Evolutionary conservation across 2,329 filamentous ascomycete genomes (phyloP), one percentile per base, ranked within the genome.

Genomic region (Sporothrix euskadiensis): DNA sequence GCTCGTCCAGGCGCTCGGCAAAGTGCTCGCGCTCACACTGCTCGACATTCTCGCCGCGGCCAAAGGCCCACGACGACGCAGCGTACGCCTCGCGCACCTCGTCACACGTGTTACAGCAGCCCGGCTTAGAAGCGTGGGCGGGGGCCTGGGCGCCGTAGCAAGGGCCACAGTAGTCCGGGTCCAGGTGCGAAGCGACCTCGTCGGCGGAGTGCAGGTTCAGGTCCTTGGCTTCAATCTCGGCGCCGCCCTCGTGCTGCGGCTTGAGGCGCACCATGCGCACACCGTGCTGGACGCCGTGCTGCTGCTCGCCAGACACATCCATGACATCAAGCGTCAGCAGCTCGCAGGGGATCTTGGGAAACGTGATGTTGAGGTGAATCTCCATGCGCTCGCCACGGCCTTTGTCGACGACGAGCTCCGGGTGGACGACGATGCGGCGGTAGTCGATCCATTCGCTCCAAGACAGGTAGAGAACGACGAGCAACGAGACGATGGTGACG

Each of bases 361-460:
- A 99, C 65, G 94, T 96, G 74, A 99, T 91, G 85, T 99, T 99
- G 83, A 99, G 88, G 82, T 97, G 94, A 77, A 99, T 99, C 82
- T 98, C 96, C 95, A 99, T 98, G 83, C 95, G 94, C 86, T 99
- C 94, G 82, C 94, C 94, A 92, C 96, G 88, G 77, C 94, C 94
- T 84, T 98, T 98, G 81, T 99, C 97, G 26, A 99, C 96, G 74
- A 99, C 90, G 78, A 99, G 84, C 84, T 99, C 96, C 7, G 96
- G 95, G 80, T 94, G 90, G 75, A 99, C 92, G 69, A 91, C 88
- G 76, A 98, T 88, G 80, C 91, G 89, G 78, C 94, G 88, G 83
- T 98, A 99, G 79, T 98, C 96, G 74, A 88, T 86, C 95, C 96
- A 99, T 90, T 99, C 96, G 82, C 94, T 94, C 91, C 93, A 94